These are phyloP conservation scores for Salvia hispanica DNA, from an alignment of 257 asterid genomes.

Conservation along the genomic window DNA sequence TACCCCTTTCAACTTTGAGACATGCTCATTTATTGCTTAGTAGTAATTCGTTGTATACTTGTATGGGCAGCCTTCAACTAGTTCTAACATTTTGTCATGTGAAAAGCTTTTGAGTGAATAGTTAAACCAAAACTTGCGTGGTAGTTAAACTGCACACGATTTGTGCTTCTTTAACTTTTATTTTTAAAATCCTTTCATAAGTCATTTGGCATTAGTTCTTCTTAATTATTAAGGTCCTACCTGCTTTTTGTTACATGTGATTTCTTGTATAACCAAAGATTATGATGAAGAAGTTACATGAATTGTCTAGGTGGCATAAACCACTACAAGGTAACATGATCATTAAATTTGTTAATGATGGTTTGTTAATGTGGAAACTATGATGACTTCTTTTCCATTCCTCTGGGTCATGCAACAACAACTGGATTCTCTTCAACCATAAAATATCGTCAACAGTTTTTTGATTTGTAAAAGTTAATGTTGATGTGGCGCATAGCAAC, in stretches of 20 bases:
- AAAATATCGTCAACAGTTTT: not conserved
- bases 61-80: conserved; percentile 5
- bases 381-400: conserved; percentile 10
- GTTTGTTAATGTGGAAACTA: conserved; percentile 19
- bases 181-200: conserved; percentile 15
- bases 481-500: not conserved
- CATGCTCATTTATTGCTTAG: not conserved
- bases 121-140: conserved; percentile 40
- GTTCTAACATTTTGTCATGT: not conserved
- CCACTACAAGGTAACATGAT: conserved; percentile 18
- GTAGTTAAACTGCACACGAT: conserved; percentile 25
- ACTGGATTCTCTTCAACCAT: conserved; percentile 17
- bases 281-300: conserved; percentile 2
- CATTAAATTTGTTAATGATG: conserved; percentile 27
- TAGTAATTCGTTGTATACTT: not conserved
- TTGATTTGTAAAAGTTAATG: not conserved
- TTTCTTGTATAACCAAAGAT: conserved; percentile 27
- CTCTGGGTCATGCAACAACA: conserved; percentile 18
- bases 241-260: not conserved
- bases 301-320: conserved; percentile 21
- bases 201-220: not conserved
- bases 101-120: conserved; percentile 26
- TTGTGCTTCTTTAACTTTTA: conserved; percentile 6
- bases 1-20: too few relatives aligned
- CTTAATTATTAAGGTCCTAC: conserved; percentile 32